Evolutionary conservation across 2,329 filamentous ascomycete species (phyloP), one percentile per base, ranked within the genome.

Genomic region (Trichoderma atrobrunneum): DNA sequence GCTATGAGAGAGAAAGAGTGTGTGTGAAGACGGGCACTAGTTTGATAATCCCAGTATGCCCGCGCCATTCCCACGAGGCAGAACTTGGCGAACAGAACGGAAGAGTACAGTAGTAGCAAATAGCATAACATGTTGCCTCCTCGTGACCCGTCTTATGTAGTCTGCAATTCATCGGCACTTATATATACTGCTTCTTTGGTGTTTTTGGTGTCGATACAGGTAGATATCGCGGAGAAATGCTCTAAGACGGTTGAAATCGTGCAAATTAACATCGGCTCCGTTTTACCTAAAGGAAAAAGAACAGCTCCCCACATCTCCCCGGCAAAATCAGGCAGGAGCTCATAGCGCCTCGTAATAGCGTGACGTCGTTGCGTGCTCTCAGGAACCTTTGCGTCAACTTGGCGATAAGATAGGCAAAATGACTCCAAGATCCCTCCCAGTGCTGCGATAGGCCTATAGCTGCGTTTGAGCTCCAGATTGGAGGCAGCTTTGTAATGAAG

Each of bases 311-410:
- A 51, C 66, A 21, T 10, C 18, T 62, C 14, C 59, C 24, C 64
- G 26, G 62, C 61, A 61, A 61, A 60, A 73, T 60, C 51, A 54
- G 72, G 64, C 65, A 70, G 70, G 72, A 69, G 72, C 59, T 28
- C 64, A 54, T 39, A 21, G 68, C 57, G 72, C 62, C 63, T 65
- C 48, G 72, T n/a, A 63, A 72, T 72, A 57, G 56, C 70, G 66
- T 66, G 64, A 66, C 48, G 63, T 57, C 62, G 65, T 61, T 54
- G 70, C 70, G 62, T 72, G 63, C 63, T 67, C 36, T 30, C 66
- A 54, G 39, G 30, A 66, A 60, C 70, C 28, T 54, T 66, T 72
- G 54, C 56, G 36, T 72, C 57, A 61, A 62, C 14, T 18, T 34
- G 56, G 66, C 39, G 66, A 71, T 65, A 48, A 65, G 62, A 64